Conservation (phyloP, 208 protist genomes). For the Wallacemonas sp. region DNA sequence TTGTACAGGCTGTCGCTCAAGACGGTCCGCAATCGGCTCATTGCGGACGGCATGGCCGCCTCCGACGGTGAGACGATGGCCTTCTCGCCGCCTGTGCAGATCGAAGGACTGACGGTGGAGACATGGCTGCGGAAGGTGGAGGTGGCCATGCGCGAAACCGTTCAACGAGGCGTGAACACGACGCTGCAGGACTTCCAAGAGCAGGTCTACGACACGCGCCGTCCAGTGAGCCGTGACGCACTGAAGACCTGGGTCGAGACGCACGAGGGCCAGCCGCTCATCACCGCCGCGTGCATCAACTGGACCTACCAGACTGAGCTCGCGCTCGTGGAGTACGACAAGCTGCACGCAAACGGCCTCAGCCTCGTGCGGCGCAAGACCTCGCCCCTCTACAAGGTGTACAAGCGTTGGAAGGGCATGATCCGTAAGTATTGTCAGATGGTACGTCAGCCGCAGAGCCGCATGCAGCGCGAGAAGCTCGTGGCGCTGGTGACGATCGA, state of each 20-base stretch:
- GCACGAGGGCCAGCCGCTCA: conserved; percentile 94
- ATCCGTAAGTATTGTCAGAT: conserved; percentile 96
- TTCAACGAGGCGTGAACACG: conserved; percentile 81
- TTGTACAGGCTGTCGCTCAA: conserved; percentile 90
- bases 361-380: conserved; percentile 88
- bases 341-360: conserved; percentile 76
- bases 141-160: conserved; percentile 90
- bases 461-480: conserved; percentile 95
- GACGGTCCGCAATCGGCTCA: conserved; percentile 58
- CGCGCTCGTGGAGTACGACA: conserved; percentile 86
- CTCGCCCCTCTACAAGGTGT: conserved; percentile 88
- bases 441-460: conserved; percentile 90
- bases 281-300: conserved; percentile 95
- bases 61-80: conserved; percentile 94
- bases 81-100: conserved; percentile 82
- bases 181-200: conserved; percentile 79
- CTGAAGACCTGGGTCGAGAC: conserved; percentile 89
- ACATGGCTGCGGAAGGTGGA: conserved; percentile 93
- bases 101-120: conserved; percentile 93
- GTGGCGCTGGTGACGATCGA: conserved; percentile 98
- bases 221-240: conserved; percentile 70
- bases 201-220: conserved; percentile 78
- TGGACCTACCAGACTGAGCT: conserved; percentile 95
- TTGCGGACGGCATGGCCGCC: conserved; percentile 82
- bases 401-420: conserved; percentile 93